Evolutionary conservation across 352 stramenopile species (phyloP).

Genomic region (Halophytophthora batemanensis): DNA sequence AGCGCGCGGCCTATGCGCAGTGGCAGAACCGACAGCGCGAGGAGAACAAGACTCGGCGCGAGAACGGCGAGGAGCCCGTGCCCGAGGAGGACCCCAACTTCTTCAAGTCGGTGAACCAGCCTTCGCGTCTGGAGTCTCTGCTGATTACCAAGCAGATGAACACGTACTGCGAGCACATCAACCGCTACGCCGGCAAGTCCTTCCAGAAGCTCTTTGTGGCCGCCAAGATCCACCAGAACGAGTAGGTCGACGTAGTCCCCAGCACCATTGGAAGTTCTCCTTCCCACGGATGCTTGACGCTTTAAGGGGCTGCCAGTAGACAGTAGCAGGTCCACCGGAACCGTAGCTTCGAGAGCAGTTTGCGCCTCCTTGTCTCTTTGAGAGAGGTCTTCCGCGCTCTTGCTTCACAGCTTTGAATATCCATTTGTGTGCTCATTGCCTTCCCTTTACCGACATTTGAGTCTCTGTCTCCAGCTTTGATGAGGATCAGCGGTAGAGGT

Average conservation of each 20-base stretch:
- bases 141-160: slow-evolving; percentile 92
- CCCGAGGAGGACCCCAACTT: slow-evolving; percentile 84
- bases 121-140: slow-evolving; percentile 84
- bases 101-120: slow-evolving; percentile 87
- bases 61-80: slow-evolving; percentile 72
- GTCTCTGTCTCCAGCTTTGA: slow-evolving; percentile 2
- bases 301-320: too few species aligned
- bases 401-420: background rate
- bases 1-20: slow-evolving; percentile 78
- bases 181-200: slow-evolving; percentile 87
- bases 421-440: background rate
- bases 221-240: slow-evolving; percentile 84
- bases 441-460: background rate
- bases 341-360: background rate
- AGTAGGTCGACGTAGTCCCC: slow-evolving; percentile 43
- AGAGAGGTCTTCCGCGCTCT: background rate
- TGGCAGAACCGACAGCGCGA: slow-evolving; percentile 86
- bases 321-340: background rate
- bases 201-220: slow-evolving; percentile 92
- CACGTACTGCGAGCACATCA: slow-evolving; percentile 92
- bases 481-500: slow-evolving; percentile 60
- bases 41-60: slow-evolving; percentile 84
- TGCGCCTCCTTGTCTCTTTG: too few species aligned
- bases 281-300: too few species aligned
- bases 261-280: too few species aligned